Conservation (phyloP, 257 asterid genomes). For the Solanum tarapatanum region DNA sequence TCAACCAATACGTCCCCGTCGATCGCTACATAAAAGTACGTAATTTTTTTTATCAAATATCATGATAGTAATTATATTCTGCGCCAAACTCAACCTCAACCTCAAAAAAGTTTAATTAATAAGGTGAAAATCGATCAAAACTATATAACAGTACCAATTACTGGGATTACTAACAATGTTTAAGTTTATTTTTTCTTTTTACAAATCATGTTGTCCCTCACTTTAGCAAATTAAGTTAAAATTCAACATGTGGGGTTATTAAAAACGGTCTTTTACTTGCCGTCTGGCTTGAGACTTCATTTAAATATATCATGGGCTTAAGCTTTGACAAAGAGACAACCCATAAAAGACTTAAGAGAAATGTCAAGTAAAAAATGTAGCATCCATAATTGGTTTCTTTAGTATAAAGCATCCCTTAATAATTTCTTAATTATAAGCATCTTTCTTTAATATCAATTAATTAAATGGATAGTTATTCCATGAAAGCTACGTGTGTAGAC, state of each 20-base stretch:
- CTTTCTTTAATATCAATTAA: background rate
- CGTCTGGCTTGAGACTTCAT: background rate
- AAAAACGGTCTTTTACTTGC: background rate
- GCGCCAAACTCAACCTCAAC: background rate
- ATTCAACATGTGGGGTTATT: background rate
- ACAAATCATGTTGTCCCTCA: background rate
- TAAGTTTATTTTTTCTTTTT: background rate
- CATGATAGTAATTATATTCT: background rate
- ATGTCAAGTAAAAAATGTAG: background rate
- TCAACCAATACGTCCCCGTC: background rate
- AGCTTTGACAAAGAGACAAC: background rate
- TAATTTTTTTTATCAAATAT: background rate
- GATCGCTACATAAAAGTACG: no score
- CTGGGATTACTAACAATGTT: background rate
- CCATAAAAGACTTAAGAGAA: background rate
- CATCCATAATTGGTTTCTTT: background rate
- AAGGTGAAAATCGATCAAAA: background rate
- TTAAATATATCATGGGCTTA: background rate
- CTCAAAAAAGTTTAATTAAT: background rate
- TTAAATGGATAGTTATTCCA: background rate
- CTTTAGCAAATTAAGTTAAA: background rate
- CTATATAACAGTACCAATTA: background rate
- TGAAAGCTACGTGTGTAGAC: slow-evolving; percentile 8
- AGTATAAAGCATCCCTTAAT: background rate
- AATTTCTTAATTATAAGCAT: background rate